Percentiles rank a stretch among this genome's conserved stretches.
These are phyloP conservation scores for Combretum micranthum DNA, from an alignment of 345 rosid genomes.

Conservation along the genomic window DNA sequence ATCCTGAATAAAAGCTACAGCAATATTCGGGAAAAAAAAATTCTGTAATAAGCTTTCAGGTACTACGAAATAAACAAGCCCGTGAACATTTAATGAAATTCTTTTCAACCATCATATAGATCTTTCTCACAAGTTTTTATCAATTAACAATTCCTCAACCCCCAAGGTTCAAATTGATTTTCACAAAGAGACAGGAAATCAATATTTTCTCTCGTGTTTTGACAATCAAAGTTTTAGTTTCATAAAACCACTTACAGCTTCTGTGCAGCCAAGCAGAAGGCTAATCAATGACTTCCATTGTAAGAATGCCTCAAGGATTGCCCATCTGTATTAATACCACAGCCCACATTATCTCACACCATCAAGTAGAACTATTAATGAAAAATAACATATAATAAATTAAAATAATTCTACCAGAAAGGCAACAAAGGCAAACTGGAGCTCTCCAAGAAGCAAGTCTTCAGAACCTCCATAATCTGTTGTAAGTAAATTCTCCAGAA, in stretches of 20 bases:
- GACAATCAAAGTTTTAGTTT: too few relatives aligned
- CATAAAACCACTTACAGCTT: conserved; percentile 54
- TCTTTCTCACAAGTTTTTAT: too few relatives aligned
- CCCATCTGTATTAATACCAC: conserved; percentile 80
- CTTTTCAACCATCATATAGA: too few relatives aligned
- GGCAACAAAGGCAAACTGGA: conserved; percentile 80
- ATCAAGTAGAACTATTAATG: conserved; percentile 1
- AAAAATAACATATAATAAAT: conserved; percentile 3
- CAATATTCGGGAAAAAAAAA: neutral
- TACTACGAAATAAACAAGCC: neutral
- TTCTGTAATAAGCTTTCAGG: neutral
- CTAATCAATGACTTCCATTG: conserved; percentile 94
- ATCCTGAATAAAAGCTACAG: neutral
- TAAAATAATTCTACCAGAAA: conserved; percentile 56
- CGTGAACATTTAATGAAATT: neutral
- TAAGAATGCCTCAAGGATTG: conserved; percentile 87
- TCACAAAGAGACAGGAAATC: conserved; percentile 1
- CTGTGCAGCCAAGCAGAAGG: conserved; percentile 75
- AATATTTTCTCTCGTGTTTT: too few relatives aligned
- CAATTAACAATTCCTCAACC: too few relatives aligned
- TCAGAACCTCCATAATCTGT: conserved; percentile 67
- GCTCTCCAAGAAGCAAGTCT: conserved; percentile 80
- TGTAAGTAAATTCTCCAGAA: conserved; percentile 50
- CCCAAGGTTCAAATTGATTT: neutral
- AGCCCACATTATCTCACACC: neutral